Evolutionary conservation across 768 basidiomycete genomes (phyloP), one percentile per base, ranked within the genome.

Genomic region (Lepiota venenata): DNA sequence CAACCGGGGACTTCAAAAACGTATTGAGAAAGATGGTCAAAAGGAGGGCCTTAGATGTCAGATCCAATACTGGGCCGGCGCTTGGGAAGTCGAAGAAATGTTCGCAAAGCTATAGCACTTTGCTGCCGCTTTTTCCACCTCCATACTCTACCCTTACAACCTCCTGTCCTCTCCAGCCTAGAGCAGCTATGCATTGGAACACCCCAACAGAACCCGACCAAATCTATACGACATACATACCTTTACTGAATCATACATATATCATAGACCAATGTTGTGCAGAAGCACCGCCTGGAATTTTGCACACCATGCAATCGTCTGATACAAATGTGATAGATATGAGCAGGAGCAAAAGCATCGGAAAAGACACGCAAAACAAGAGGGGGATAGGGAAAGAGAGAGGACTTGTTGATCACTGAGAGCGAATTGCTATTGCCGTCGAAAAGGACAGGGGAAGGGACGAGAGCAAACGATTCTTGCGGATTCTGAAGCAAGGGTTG

Each of bases 21-120:
- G 92, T 29, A 93, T 98, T 60, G 74, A 75, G 37, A 76, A 78
- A 46, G 91, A 97, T 56, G 90, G 89, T 2, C 63, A 76, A 40
- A 68, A 67, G 36, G 70, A 71, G 10, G 90, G 90, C 10, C 77
- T 97, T 56, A 80, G 82, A 55, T 87, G 87, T 61, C 67, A 84
- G 50, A 80, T 94, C 55, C 75, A 82, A 60, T 88, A 91, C 65
- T 98, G 96, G 96, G 82, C 82, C 6, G 93, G 92, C 36, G 95
- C 94, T 41, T 98, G 96, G 96, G 93, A 98, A 67, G 85, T 94
- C 43, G 96, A 98, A 68, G 92, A 96, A 69, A 78, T 82, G 41
- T 89, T 93, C 63, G 66, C 64, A 38, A 69, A 65, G 22, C 67
- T 82, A 16, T 74, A 69, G 60, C 61, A 44, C 37, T 50, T 25